phyloP scores from a whole-genome alignment of 2,329 filamentous ascomycete species.

The Bipolaris cookei region DNA sequence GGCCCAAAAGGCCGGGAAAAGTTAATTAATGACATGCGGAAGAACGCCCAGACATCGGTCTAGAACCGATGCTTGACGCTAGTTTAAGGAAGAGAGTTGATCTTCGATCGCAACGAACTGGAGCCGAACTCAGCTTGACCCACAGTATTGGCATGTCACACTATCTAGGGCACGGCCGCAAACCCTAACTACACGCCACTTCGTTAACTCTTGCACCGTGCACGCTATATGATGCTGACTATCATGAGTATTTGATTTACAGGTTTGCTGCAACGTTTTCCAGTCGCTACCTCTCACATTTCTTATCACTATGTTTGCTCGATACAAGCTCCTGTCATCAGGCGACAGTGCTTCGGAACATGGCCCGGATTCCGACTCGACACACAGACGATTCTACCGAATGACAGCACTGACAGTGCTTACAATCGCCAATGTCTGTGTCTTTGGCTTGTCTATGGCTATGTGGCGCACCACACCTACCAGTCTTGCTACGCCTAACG shows the following conservation, averaged over 20 bases:
- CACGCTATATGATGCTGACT: not conserved
- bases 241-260: constrained; percentile 7
- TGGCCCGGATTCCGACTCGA: not conserved
- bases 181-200: constrained; percentile 6
- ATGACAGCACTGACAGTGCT: constrained; percentile 1
- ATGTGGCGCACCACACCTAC: constrained; percentile 3
- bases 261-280: not conserved
- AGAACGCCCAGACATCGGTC: not conserved
- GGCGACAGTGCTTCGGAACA: not conserved
- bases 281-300: not conserved
- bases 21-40: not conserved
- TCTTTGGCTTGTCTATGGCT: constrained; percentile 1
- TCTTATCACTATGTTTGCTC: constrained; percentile 6
- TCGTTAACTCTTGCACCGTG: constrained; percentile 4
- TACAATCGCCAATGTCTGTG: constrained; percentile 4
- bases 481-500: not conserved
- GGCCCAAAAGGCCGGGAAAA: not conserved
- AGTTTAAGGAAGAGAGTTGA: constrained; percentile 1
- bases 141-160: not conserved
- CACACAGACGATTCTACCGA: constrained; percentile 3
- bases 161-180: not conserved
- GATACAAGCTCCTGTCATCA: constrained; percentile 5
- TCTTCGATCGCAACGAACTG: not conserved
- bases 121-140: not conserved
- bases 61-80: not conserved